Base-by-base conservation (phyloP, 2,329 filamentous ascomycete species). In the Monosporascus sp. region DNA sequence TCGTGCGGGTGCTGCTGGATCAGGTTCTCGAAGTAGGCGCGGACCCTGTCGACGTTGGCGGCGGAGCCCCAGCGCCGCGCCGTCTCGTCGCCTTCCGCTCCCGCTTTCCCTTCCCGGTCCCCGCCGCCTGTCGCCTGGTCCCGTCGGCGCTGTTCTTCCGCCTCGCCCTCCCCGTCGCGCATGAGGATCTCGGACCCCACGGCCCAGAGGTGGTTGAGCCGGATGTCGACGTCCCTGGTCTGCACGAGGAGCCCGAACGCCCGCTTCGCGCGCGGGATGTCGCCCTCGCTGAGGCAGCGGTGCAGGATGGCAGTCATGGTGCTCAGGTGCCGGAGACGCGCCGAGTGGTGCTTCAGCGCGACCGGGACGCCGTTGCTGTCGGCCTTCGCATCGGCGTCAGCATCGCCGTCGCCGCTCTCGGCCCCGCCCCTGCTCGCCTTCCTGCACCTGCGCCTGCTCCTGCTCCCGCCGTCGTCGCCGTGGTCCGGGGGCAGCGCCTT, bases 151-250 rank as follows among this genome's bases (percentile, higher is more conserved):
- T 31, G 51, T 18, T 1, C 3, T 41, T 25, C 38, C 18, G 20
- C 27, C 43, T n/a, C 35, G 56, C 57, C 53, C 68, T 57, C 51
- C 57, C 76, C 77, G 27, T 77, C 72, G 17, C 87, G 81, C 72
- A 96, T 83, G 52, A 96, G 72, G 20, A 97, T 82, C 71, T 96
- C 92, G 2, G 89, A 90, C 1, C 90, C 91, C 45, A 96, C 79
- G 15, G 86, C 86, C 93, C 92, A 97, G 59, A 88, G 79, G 37
- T 83, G 80, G 62, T 86, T 79, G 20, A 75, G 76, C 39, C 90
- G 81, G 48, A 93, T 69, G 66, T 96, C 90, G 20, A 92, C 75
- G 7, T 85, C 73, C 49, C 60, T 56, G 5, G 71, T 70, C 78
- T 80, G 81, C 47, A 91, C 67, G 35, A 96, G 77, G 59, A 96